phyloP scores from a whole-genome alignment of 805 yeast species.

The Teunomyces stri region DNA sequence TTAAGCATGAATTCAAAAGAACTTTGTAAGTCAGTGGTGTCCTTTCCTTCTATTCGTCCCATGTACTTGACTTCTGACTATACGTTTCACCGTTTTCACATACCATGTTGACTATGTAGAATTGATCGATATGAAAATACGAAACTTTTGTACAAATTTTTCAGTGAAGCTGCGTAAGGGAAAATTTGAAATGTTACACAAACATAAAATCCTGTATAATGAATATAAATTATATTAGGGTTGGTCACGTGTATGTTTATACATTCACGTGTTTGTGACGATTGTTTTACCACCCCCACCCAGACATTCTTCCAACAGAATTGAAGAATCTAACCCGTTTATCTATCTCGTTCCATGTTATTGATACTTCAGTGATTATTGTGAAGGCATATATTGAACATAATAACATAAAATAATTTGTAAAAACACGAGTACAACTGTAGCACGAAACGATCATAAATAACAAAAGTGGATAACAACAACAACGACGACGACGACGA shows the following conservation, averaged over 20 bases:
- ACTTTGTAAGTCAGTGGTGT: too few relatives aligned
- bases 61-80: background rate
- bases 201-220: background rate
- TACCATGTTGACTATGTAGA: constrained; percentile 16
- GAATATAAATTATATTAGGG: background rate
- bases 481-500: too few relatives aligned
- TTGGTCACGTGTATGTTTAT: background rate
- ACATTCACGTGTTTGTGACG: background rate
- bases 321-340: background rate
- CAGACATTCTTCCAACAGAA: too few relatives aligned
- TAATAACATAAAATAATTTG: too few relatives aligned
- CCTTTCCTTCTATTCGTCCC: background rate
- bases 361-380: too few relatives aligned
- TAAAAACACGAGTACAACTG: too few relatives aligned
- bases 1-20: too few relatives aligned
- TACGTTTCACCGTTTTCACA: constrained; percentile 5
- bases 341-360: too few relatives aligned
- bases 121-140: constrained; percentile 5
- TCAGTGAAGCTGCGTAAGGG: background rate
- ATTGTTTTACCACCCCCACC: background rate
- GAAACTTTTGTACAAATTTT: constrained; percentile 7
- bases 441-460: too few relatives aligned
- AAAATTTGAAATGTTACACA: constrained; percentile 1
- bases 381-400: too few relatives aligned
- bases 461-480: too few relatives aligned